Percentiles rank a stretch among this genome's conserved stretches.
phyloP scores from a whole-genome alignment of 805 yeast genomes.

The Groenewaldozyma salmanticensis region DNA sequence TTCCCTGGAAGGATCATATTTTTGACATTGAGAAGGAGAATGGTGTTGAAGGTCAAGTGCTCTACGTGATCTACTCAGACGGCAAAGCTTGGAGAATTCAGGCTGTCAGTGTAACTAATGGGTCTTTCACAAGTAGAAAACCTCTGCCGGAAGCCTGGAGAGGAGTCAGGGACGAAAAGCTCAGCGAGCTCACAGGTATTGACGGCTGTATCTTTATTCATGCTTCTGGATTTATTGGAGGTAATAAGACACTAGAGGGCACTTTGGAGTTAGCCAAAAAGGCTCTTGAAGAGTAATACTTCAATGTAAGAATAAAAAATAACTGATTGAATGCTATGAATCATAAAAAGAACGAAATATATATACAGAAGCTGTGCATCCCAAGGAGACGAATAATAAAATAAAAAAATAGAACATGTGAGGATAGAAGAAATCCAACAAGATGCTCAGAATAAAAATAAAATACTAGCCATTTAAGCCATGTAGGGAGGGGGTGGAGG shows the following conservation, averaged over 20 bases:
- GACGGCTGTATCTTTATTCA: conserved; percentile 86
- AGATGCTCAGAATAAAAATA: too few species aligned
- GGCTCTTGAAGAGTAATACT: conserved; percentile 24
- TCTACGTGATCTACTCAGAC: conserved; percentile 76
- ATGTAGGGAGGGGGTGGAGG: too few species aligned
- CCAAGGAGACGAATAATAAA: neutral
- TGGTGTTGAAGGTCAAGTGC: conserved; percentile 36
- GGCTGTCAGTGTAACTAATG: conserved; percentile 73
- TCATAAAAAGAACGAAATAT: neutral
- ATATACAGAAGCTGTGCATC: neutral
- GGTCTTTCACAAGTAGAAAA: conserved; percentile 75
- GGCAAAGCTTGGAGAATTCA: conserved; percentile 70
- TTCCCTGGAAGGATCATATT: conserved; percentile 95
- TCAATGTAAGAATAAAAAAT: neutral
- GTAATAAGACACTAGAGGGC: conserved; percentile 71
- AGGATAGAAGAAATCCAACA: neutral
- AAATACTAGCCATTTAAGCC: too few species aligned
- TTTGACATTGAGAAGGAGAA: conserved; percentile 55
- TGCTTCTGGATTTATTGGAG: conserved; percentile 95
- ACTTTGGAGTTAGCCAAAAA: conserved; percentile 62
- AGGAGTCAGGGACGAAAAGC: conserved; percentile 85
- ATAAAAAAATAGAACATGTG: neutral
- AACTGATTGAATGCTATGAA: neutral
- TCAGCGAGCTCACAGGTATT: conserved; percentile 67
- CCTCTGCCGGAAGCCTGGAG: conserved; percentile 88